phyloP scores from a whole-genome alignment of 1,139 yeast species.

The Tardiomyces blankii region DNA sequence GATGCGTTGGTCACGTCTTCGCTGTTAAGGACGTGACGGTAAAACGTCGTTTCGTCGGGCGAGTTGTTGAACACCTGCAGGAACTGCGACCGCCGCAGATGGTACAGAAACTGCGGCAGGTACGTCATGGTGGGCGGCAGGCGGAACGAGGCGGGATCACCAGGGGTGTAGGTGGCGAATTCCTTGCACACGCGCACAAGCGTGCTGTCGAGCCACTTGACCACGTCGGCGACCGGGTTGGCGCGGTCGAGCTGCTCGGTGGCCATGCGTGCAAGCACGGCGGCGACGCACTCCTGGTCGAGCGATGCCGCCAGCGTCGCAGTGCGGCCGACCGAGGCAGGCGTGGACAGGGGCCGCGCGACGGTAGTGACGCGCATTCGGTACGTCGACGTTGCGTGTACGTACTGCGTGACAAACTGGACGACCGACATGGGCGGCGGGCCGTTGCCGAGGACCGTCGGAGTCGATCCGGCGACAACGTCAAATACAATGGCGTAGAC shows the following conservation, averaged over 20 bases:
- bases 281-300: slow-evolving; percentile 65
- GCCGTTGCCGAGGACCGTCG: slow-evolving; percentile 11
- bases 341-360: slow-evolving; percentile 17
- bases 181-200: slow-evolving; percentile 64
- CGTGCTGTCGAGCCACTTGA: slow-evolving; percentile 68
- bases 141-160: slow-evolving; percentile 56
- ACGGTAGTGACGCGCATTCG: slow-evolving; percentile 35
- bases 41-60: slow-evolving; percentile 68
- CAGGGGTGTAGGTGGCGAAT: slow-evolving; percentile 67
- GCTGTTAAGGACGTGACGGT: slow-evolving; percentile 53
- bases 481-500: slow-evolving; percentile 75
- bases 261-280: slow-evolving; percentile 45
- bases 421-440: slow-evolving; percentile 29
- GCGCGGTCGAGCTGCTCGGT: slow-evolving; percentile 36
- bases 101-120: slow-evolving; percentile 66
- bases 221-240: slow-evolving; percentile 49
- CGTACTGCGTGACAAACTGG: slow-evolving; percentile 64
- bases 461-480: slow-evolving; percentile 32
- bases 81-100: slow-evolving; percentile 59
- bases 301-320: slow-evolving; percentile 29
- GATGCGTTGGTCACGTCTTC: slow-evolving; percentile 59
- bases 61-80: slow-evolving; percentile 64
- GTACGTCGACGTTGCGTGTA: slow-evolving; percentile 35
- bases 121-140: slow-evolving; percentile 59
- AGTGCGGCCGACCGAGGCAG: slow-evolving; percentile 12